Conservation (phyloP, 495 filamentous ascomycete species). For the Trichocladium uniseriatum region DNA sequence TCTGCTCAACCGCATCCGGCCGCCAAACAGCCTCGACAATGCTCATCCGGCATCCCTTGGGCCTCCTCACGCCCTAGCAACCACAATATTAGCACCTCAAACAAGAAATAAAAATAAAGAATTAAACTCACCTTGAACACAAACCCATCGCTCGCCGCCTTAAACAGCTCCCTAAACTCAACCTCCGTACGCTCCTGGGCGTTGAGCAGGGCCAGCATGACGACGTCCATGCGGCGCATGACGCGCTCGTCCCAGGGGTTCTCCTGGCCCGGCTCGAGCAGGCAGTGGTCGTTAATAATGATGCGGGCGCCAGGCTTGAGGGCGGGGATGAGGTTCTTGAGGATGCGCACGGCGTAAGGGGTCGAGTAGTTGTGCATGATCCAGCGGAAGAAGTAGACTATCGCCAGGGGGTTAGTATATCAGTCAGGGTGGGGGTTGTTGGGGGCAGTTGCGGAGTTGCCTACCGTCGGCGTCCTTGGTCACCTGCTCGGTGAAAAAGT, state of each 20-base stretch:
- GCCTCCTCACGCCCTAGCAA: conserved; percentile 29
- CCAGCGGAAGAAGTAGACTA: conserved; percentile 49
- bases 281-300: conserved; percentile 45
- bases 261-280: conserved; percentile 35
- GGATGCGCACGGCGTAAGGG: conserved; percentile 46
- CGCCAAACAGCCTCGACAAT: conserved; percentile 45
- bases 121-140: conserved; percentile 31
- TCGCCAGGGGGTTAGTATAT: neutral
- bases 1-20: conserved; percentile 14
- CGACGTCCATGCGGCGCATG: conserved; percentile 47
- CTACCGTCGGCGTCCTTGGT: conserved; percentile 42
- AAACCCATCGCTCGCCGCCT: conserved; percentile 33
- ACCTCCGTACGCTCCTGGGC: conserved; percentile 43
- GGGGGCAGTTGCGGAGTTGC: neutral
- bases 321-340: conserved; percentile 44
- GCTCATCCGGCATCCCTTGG: conserved; percentile 39
- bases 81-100: neutral
- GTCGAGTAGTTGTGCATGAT: conserved; percentile 53
- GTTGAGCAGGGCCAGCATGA: conserved; percentile 47
- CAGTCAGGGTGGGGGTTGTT: neutral
- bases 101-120: neutral
- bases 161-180: conserved; percentile 43
- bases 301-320: conserved; percentile 46
- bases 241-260: conserved; percentile 41
- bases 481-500: conserved; percentile 48